phyloP scores from a whole-genome alignment of 768 basidiomycete species.

The Fomitopsis serialis region DNA sequence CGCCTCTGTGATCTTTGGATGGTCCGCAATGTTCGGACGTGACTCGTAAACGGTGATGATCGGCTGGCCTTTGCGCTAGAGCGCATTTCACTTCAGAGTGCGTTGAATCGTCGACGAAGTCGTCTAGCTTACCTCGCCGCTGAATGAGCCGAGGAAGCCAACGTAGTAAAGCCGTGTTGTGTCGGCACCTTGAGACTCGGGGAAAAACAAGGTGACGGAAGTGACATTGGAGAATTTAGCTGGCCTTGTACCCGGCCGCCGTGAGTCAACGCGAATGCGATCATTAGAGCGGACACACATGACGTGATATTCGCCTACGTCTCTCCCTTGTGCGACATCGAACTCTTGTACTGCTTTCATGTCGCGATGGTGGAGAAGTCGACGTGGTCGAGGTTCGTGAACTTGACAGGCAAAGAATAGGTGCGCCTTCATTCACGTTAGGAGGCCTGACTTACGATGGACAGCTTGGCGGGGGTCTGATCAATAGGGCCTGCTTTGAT shows the following conservation, averaged over 20 bases:
- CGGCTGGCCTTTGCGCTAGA: slow-evolving; percentile 70
- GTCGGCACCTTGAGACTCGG: slow-evolving; percentile 74
- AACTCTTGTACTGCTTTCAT: slow-evolving; percentile 68
- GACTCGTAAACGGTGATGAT: slow-evolving; percentile 85
- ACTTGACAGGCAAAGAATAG: slow-evolving; percentile 37
- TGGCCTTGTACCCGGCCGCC: slow-evolving; percentile 41
- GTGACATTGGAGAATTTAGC: slow-evolving; percentile 84
- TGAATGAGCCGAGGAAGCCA: slow-evolving; percentile 81
- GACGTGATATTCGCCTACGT: slow-evolving; percentile 81
- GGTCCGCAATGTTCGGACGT: slow-evolving; percentile 83
- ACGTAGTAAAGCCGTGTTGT: slow-evolving; percentile 75
- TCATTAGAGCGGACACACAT: slow-evolving; percentile 44
- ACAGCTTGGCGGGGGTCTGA: slow-evolving; percentile 69
- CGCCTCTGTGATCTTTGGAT: slow-evolving; percentile 54
- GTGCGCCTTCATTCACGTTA: background rate
- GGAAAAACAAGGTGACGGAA: slow-evolving; percentile 79
- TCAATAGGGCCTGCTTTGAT: slow-evolving; percentile 80
- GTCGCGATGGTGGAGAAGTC: slow-evolving; percentile 76
- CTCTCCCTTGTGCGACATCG: slow-evolving; percentile 59
- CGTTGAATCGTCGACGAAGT: background rate
- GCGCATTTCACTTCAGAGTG: background rate
- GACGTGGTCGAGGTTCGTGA: slow-evolving; percentile 66
- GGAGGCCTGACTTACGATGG: slow-evolving; percentile 45
- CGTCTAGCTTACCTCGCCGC: slow-evolving; percentile 41
- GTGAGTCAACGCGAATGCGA: background rate